Evolutionary conservation across 352 stramenopile species (phyloP), one percentile per base, ranked within the genome.

Genomic region (Phytophthora chlamydospora): DNA sequence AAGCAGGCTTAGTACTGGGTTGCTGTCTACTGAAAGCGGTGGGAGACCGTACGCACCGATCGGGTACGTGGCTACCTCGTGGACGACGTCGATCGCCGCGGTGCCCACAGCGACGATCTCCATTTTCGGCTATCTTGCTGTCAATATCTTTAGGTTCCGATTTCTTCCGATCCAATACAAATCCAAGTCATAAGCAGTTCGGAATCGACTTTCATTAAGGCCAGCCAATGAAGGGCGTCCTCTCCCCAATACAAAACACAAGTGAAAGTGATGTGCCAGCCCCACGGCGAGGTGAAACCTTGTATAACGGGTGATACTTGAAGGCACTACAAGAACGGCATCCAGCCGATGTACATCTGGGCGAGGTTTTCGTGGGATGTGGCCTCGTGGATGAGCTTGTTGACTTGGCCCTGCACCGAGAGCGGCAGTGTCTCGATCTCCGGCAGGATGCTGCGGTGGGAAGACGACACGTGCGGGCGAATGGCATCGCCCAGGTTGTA

Each of bases 321-420:
- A 48, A 34, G 16, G 6, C 12, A 12, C 33, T 71, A 75, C 47
- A 97, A 66, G 58, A 97, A 97, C 5, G 89, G 92, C 91, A 97
- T 98, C 94, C 93, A 98, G 11, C 95, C 95, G 49, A 98, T 96
- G 75, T 98, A 98, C 93, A 98, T 98, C 65, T 97, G 88, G 27
- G 90, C 88, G 33, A 98, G 83, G 55, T 98, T 98, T 62, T 96
- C 87, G 39, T 93, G 76, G 6, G 87, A 83, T 0, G 91, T 98
- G 12, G 95, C 93, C 61, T 98, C 95, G 32, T 97, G 77, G 55
- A 98, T 98, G 29, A 98, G 82, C 38, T 96, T 95, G 56, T 98
- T 88, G 14, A 97, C 93, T 78, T 98, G 92, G 10, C 95, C 95
- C 62, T 96, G 84, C 3, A 98, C 91, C 16, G 91, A 98, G 10